These are phyloP conservation scores for Candida khao-thaluensis DNA, from an alignment of 805 yeast species.

Conservation along the genomic window DNA sequence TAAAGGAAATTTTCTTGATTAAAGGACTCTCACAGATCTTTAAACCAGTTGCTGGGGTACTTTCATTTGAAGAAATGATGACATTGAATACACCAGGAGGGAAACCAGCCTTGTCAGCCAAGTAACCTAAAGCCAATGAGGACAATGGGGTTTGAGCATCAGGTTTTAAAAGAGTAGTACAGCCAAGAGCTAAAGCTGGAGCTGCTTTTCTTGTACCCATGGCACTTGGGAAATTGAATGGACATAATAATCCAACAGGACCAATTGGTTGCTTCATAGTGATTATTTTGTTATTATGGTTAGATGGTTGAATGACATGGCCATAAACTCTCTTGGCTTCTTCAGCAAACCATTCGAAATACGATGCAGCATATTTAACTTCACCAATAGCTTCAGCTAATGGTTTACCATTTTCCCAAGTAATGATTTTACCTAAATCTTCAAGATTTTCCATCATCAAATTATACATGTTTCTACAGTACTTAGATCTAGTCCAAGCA, in stretches of 20 bases:
- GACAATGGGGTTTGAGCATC: slow-evolving; percentile 62
- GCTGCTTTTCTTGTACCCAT: slow-evolving; percentile 67
- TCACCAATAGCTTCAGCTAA: slow-evolving; percentile 55
- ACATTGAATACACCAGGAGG: slow-evolving; percentile 59
- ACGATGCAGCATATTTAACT: slow-evolving; percentile 54
- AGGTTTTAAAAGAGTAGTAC: slow-evolving; percentile 60
- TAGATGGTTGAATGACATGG: slow-evolving; percentile 54
- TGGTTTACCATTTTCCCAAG: slow-evolving; percentile 64
- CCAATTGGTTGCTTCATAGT: slow-evolving; percentile 63
- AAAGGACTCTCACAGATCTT: slow-evolving; percentile 52
- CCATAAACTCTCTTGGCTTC: slow-evolving; percentile 60
- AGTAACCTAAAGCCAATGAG: slow-evolving; percentile 54
- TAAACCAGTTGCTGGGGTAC: slow-evolving; percentile 53
- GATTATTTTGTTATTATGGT: slow-evolving; percentile 49
- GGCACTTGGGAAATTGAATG: slow-evolving; percentile 68
- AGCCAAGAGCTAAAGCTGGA: slow-evolving; percentile 66
- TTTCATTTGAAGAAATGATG: slow-evolving; percentile 44
- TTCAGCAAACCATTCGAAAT: slow-evolving; percentile 48
- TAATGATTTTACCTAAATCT: slow-evolving; percentile 54
- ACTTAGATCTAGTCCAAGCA: slow-evolving; percentile 49
- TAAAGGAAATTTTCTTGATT: slow-evolving; percentile 70
- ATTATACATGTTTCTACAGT: slow-evolving; percentile 50
- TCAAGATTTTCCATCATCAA: slow-evolving; percentile 55
- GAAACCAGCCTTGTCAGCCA: slow-evolving; percentile 59
- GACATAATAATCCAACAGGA: slow-evolving; percentile 61